Evolutionary conservation across 345 rosid species (phyloP).

Genomic region (Populus davidiana): DNA sequence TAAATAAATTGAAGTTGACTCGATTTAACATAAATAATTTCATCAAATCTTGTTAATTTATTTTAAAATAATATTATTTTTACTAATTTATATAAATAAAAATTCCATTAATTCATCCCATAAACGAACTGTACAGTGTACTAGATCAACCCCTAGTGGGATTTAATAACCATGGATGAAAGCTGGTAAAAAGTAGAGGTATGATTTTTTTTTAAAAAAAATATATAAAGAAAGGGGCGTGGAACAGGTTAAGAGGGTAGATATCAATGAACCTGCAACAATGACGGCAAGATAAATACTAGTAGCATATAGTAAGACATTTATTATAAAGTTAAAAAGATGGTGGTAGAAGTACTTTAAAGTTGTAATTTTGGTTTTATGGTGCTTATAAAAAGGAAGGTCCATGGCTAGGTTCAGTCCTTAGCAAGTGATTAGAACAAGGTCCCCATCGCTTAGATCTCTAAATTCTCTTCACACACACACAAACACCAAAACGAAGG

Average conservation of each 20-base stretch:
- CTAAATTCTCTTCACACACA: constrained; percentile 18
- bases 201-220: too few relatives aligned
- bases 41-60: too few relatives aligned
- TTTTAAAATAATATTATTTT: too few relatives aligned
- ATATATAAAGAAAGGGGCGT: background rate
- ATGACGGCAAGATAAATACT: background rate
- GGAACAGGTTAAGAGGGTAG: constrained; percentile 17
- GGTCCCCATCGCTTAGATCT: constrained; percentile 35
- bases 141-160: too few relatives aligned
- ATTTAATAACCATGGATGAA: too few relatives aligned
- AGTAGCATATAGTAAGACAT: background rate
- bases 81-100: too few relatives aligned
- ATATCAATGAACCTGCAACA: constrained; percentile 27
- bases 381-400: constrained; percentile 29
- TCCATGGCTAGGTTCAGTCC: constrained; percentile 18
- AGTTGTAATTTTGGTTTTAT: background rate
- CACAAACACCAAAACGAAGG: constrained; percentile 18
- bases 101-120: too few relatives aligned
- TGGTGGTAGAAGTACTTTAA: background rate
- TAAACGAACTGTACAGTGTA: too few relatives aligned
- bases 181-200: too few relatives aligned
- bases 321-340: background rate
- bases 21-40: too few relatives aligned
- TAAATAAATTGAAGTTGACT: too few relatives aligned
- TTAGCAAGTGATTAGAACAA: constrained; percentile 32